Base-by-base conservation (phyloP, 176 grass and related monocot genomes). In the Carex pumila region DNA sequence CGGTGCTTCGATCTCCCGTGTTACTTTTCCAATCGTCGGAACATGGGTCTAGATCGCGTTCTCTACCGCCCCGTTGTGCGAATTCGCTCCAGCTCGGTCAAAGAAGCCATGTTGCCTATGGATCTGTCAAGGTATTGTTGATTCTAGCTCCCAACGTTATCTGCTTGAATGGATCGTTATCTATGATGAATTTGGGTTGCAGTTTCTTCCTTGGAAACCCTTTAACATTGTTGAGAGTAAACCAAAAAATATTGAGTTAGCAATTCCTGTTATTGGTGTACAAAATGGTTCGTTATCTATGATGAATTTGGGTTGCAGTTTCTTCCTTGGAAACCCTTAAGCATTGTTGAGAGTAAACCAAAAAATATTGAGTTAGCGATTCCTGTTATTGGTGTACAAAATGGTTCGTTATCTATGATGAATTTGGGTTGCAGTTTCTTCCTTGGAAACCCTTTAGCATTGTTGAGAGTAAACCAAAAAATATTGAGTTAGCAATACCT, bases 101-200 rank as follows among this genome's bases (percentile, higher is more conserved):
- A 18, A 85, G 84, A 61, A 65, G 86, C 49, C 62, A 60, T 53
- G 81, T 85, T 76, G 67, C 82, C 53, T 60, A 59, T 17, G 87
- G 88, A 61, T 89, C 88, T 79, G 17, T 92, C 85, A 95, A 92
- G 91, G 96, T 99, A 85, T 41, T 12, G 31, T 0, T 36, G 67
- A 30, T 65, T 85, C 34, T 8, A 60, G 3, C 19, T 32, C 7
- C 1, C 1, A 79, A 50, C 29, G 39, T 84, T 86, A 29, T 59
- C 66, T 81, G 71, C 14, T 47, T 82, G 11, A 19, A 68, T 10
- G 62, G 10, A 1, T 70, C n/a, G 60, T 56, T 66, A 65, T 71
- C 2, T 54, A 31, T 30, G 43, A 45, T 71, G 18, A 71, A 54
- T 50, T 68, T 68, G 65, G 32, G 4, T 39, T 68, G 36, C 18